Evolutionary conservation across 164 flowering plant species (phyloP).

Genomic region (Stephania yunnanensis): DNA sequence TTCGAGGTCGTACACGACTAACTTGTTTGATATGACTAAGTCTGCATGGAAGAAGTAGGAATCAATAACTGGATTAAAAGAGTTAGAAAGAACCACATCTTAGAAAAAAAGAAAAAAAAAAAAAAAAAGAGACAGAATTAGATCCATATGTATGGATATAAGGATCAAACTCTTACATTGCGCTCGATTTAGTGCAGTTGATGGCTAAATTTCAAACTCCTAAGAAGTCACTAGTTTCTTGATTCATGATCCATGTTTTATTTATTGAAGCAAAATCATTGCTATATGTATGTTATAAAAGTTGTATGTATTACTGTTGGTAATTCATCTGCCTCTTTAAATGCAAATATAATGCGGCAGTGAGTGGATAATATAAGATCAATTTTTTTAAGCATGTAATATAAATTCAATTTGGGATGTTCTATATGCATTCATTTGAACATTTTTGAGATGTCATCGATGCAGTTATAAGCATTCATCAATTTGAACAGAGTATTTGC

Average conservation of each 20-base stretch:
- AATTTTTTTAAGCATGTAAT: too few relatives aligned
- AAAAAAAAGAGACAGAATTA: too few relatives aligned
- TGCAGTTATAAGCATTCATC: too few relatives aligned
- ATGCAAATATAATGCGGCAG: too few relatives aligned
- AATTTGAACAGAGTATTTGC: background rate
- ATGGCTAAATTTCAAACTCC: background rate
- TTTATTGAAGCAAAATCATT: background rate
- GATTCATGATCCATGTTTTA: background rate
- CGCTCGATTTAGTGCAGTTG: too few relatives aligned
- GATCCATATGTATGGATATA: background rate
- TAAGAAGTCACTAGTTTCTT: background rate
- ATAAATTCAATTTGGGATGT: background rate
- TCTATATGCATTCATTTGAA: background rate
- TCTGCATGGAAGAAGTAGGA: constrained; percentile 40
- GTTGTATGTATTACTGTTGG: too few relatives aligned
- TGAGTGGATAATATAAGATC: too few relatives aligned
- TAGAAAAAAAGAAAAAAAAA: too few relatives aligned
- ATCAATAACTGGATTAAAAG: background rate
- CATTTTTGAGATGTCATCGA: background rate
- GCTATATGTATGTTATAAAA: too few relatives aligned
- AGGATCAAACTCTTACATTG: background rate
- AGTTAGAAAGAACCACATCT: background rate
- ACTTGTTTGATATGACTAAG: constrained; percentile 64
- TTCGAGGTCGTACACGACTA: constrained; percentile 70
- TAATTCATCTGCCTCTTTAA: too few relatives aligned